Conservation (phyloP, 768 basidiomycete species). For the Lentinus tigrinus region DNA sequence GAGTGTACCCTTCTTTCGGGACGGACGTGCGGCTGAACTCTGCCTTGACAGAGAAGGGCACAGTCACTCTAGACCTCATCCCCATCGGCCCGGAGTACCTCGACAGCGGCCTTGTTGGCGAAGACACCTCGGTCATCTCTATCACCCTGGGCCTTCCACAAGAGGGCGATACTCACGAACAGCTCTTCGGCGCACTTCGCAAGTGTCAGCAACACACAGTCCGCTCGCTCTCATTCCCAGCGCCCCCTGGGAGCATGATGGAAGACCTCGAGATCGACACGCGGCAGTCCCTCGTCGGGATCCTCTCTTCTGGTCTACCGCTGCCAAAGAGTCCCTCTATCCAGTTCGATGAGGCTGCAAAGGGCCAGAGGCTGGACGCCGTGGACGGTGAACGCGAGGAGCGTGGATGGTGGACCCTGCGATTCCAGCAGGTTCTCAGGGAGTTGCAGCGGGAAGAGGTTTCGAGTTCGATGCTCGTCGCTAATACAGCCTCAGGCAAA, state of each 20-base stretch:
- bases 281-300: constrained; percentile 36
- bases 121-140: constrained; percentile 31
- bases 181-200: constrained; percentile 45
- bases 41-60: constrained; percentile 3
- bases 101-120: constrained; percentile 35
- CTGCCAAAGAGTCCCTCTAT: constrained; percentile 75
- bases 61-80: constrained; percentile 48
- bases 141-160: constrained; percentile 37
- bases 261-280: constrained; percentile 31
- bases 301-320: constrained; percentile 48
- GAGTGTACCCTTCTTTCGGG: not conserved
- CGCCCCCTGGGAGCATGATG: constrained; percentile 29
- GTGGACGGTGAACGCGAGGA: constrained; percentile 57
- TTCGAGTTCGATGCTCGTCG: not conserved
- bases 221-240: constrained; percentile 41
- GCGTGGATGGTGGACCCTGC: constrained; percentile 70
- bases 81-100: constrained; percentile 43
- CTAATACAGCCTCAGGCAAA: not conserved
- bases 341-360: constrained; percentile 37
- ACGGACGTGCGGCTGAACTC: not conserved
- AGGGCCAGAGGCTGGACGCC: not conserved
- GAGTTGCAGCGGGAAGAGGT: constrained; percentile 46
- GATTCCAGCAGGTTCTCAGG: constrained; percentile 60
- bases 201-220: constrained; percentile 50
- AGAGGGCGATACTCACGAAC: constrained; percentile 11